Percentiles rank a stretch among this genome's conserved stretches.
phyloP scores from a whole-genome alignment of 441 rosid species.

The Populus trichocarpa region DNA sequence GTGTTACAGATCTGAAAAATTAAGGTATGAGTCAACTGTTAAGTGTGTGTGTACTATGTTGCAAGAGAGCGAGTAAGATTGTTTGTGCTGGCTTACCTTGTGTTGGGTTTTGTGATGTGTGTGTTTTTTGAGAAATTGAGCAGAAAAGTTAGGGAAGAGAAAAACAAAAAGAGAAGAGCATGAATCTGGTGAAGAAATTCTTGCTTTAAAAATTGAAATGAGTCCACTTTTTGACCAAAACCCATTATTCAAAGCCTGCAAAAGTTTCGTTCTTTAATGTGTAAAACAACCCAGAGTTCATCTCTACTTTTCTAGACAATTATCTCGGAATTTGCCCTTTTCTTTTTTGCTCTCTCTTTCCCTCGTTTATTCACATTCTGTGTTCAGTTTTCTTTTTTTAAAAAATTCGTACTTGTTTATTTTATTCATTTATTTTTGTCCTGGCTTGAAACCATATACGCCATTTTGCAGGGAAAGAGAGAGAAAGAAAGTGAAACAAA shows the following conservation, averaged over 20 bases:
- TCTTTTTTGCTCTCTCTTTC: background rate
- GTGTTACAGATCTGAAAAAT: background rate
- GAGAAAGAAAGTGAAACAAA: background rate
- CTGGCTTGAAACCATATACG: slow-evolving; percentile 10
- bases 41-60: too few species aligned
- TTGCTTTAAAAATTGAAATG: slow-evolving; percentile 16
- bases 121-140: slow-evolving; percentile 2
- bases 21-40: background rate
- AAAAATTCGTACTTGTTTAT: slow-evolving; percentile 14
- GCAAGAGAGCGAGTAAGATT: background rate
- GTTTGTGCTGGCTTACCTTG: background rate
- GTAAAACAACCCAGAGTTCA: slow-evolving; percentile 31
- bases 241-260: slow-evolving; percentile 34
- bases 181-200: slow-evolving; percentile 15
- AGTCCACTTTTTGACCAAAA: slow-evolving; percentile 30
- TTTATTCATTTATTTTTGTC: slow-evolving; percentile 1
- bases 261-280: slow-evolving; percentile 36
- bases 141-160: slow-evolving; percentile 19
- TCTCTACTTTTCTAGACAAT: slow-evolving; percentile 48
- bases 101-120: background rate
- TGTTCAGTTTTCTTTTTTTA: slow-evolving; percentile 7
- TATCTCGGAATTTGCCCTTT: slow-evolving; percentile 45
- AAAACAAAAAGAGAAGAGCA: slow-evolving; percentile 29
- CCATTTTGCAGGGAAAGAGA: slow-evolving; percentile 6
- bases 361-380: slow-evolving; percentile 46